Evolutionary conservation across 2,329 filamentous ascomycete genomes (phyloP), one percentile per base, ranked within the genome.

Genomic region (Nemania bipapillata): DNA sequence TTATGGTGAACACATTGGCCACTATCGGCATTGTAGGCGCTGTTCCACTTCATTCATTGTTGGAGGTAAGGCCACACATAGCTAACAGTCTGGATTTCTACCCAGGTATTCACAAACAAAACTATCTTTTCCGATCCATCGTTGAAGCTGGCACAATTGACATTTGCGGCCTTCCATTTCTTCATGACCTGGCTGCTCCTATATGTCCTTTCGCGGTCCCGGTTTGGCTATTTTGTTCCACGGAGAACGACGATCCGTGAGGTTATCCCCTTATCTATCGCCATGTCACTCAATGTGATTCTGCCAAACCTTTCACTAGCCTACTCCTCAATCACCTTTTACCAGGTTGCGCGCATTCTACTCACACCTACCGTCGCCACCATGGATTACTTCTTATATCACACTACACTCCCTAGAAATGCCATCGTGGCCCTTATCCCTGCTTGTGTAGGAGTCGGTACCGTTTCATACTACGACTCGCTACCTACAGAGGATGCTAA

Each of bases 381-480:
- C 17, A 87, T 92, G 83, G 91, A 91, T 78, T 90, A 83, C 73
- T 76, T 89, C 24, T 81, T 91, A 35, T 90, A 90, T 79, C 79
- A 82, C 70, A 81, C 85, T 28, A 86, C 82, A 0, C 83, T 91
- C 11, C 88, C 89, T 6, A 78, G 78, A 50, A 79, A 80, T 61
- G 89, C 89, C 20, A 79, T 86, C 1, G 58, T 85, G 37, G 84
- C 89, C 6, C 81, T 91, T 50, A 71, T 88, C 28, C 89, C 89
- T 0, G 87, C 89, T 42, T 92, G 89, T 73, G 40, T 85, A 0
- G 90, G 90, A 42, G 89, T 92, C 4, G 89, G 84, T 37, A 84
- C 90, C 74, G 88, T 91, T 20, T 90, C 88, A 8, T 91, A 91
- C 78, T 91, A 89, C 77, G 89, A 91, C 78, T 89, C 89, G n/a